Conservation (phyloP, 2,329 filamentous ascomycete species). For the Bipolaris zeicola region DNA sequence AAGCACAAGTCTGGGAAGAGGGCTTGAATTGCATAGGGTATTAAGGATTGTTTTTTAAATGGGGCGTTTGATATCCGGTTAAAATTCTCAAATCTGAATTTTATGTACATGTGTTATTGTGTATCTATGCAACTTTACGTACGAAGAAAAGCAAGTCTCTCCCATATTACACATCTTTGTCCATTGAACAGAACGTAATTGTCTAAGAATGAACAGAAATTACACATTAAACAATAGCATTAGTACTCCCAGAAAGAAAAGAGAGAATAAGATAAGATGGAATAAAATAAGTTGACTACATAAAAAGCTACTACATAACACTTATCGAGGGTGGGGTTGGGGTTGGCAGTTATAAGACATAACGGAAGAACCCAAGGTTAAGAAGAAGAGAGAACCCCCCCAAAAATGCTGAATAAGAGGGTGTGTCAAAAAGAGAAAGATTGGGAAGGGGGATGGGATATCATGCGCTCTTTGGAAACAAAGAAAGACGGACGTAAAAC, state of each 20-base stretch:
- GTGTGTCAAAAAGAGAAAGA: neutral
- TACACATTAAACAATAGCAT: too few species aligned
- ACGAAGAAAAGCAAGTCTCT: neutral
- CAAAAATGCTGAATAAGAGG: neutral
- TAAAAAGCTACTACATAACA: too few species aligned
- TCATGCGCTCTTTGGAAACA: conserved; percentile 9
- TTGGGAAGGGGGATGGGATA: conserved; percentile 1
- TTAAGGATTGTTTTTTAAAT: neutral
- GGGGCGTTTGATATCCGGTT: conserved; percentile 1
- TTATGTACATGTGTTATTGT: neutral
- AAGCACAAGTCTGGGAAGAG: conserved; percentile 54
- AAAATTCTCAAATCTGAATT: neutral
- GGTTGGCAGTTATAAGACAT: too few species aligned
- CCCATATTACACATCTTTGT: too few species aligned
- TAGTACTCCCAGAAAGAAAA: too few species aligned
- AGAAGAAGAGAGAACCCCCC: too few species aligned
- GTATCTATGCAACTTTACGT: neutral
- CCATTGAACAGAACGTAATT: too few species aligned
- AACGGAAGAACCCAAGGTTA: too few species aligned
- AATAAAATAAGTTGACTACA: too few species aligned
- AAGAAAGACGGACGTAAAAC: neutral
- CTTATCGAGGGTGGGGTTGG: too few species aligned
- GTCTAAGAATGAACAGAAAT: too few species aligned
- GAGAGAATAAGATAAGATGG: too few species aligned
- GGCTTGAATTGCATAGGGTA: conserved; percentile 2